Evolutionary conservation across 306 rosid genomes (phyloP).

Genomic region (Cicer pinnatifidum): DNA sequence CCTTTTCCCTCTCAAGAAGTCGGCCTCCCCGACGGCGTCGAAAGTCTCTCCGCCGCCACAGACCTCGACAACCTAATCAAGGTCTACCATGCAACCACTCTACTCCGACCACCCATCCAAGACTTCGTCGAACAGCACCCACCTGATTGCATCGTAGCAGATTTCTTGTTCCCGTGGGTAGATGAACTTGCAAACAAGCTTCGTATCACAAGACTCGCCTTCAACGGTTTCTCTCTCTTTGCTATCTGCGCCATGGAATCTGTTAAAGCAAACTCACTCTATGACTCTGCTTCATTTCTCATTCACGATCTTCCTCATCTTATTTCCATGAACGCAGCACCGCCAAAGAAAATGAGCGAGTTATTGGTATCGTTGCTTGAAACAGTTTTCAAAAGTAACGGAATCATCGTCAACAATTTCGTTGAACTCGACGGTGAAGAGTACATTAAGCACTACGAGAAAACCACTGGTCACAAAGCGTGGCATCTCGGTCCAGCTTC

Average conservation of each 20-base stretch:
- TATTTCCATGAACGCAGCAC: conserved; percentile 1
- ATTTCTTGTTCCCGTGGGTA: conserved; percentile 39
- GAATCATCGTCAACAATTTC: conserved; percentile 44
- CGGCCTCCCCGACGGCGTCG: conserved; percentile 18
- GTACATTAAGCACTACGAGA: conserved; percentile 24
- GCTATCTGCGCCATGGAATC: conserved; percentile 21
- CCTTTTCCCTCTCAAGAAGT: conserved; percentile 15
- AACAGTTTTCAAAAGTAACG: conserved; percentile 40
- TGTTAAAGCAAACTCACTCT: neutral
- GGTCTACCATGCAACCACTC: neutral
- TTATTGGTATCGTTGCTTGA: neutral
- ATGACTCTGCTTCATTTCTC: neutral
- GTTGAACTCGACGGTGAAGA: conserved; percentile 47
- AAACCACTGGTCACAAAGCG: conserved; percentile 17
- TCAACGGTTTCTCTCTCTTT: conserved; percentile 33
- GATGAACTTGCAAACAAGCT: conserved; percentile 31
- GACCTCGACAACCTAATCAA: neutral
- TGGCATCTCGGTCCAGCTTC: conserved; percentile 54
- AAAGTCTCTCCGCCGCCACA: neutral
- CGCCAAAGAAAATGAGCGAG: neutral
- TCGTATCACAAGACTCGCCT: conserved; percentile 34
- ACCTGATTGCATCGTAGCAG: conserved; percentile 43
- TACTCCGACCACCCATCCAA: conserved; percentile 22
- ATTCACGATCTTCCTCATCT: conserved; percentile 41
- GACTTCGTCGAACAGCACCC: conserved; percentile 7